Evolutionary conservation across 805 yeast genomes (phyloP), one percentile per base, ranked within the genome.

Genomic region (Ogataea wickerhamii): DNA sequence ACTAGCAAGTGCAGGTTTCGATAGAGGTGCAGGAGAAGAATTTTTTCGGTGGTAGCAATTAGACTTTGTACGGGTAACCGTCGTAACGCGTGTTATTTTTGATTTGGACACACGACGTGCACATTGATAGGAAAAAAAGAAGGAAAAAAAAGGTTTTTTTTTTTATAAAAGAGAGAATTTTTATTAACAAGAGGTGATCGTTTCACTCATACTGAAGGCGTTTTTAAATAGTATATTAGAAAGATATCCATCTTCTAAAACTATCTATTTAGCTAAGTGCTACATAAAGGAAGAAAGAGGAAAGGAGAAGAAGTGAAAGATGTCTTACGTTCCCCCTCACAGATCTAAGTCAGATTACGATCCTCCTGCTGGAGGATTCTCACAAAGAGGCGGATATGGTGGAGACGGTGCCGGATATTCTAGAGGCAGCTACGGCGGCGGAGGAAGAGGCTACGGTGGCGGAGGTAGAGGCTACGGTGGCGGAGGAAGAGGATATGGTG

Each of bases 311-410:
- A 16, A 29, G 22, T 16, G 29, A 7, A 52, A 16, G 29, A 58
- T 58, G 62, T 56, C 63, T 32, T 71, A 71, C 61, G 74, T 71
- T 40, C 77, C 76, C 44, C 77, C 77, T 40, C 74, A 70, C 53
- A 57, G 66, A 56, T 66, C 73, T 52, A 63, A 55, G 50, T 44
- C 49, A 19, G 50, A 43, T 25, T 30, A 25, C 24, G 39, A 38
- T 16, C 37, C 40, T 7, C 18, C 14, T 40, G 47, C 44, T 32
- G 53, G 60, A 36, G 54, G 58, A 41, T 51, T 55, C 43, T 17
- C 31, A 7, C 48, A 51, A 34, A 51, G 58, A 33, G 53, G 59
- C 38, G 57, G 61, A 41, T 61, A 69, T 36, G 21, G 59, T 53
- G 43, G 58, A 44, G 11, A 28, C 25, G 35, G 38, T 24, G 47